Base-by-base conservation (phyloP, 2,329 filamentous ascomycete genomes). In the Penicillium sp. region DNA sequence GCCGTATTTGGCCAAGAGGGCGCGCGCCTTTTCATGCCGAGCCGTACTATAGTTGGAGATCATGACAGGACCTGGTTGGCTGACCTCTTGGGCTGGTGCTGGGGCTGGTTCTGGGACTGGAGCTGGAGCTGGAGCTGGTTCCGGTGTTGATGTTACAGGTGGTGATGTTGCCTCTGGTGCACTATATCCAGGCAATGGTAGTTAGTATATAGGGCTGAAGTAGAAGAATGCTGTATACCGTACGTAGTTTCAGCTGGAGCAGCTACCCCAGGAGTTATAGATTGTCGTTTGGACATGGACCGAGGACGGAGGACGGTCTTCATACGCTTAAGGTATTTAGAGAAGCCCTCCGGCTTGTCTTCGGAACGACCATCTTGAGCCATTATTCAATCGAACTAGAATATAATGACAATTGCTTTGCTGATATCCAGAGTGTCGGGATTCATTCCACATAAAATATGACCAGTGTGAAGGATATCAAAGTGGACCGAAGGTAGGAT, bases 1-100 rank as follows among this genome's bases (percentile, higher is more conserved):
- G 33, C 78, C 77, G 58, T 81, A 80, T 62, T 79, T 79, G 59
- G 75, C 76, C 60, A 80, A 80, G 21, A 81, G 68, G 35, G 70
- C 72, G 51, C 76, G 75, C 23, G 78, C 75, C 61, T 74, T 78
- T 43, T 76, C 75, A 63, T 78, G 75, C 55, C 78, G 78, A 29
- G 76, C 64, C 29, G 68, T 62, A 55, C 71, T 71, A 69, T 73
- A 77, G 56, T 73, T 66, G 51, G 67, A 58, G 36, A 70, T 58
- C 44, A 66, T 60, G 44, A 62, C 65, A 31, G 67, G 63, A 35
- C 64, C 42, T 42, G 33, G 27, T 12, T 21, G 10, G 38, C 10
- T 53, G 15, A 25, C 44, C 41, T 66, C 59, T 21, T 54, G 52
- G 48, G 61, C 45, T 48, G 29, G 63, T 38, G 13, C 58, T 53